Conservation (phyloP, 1,284 basidiomycete genomes). For the Boletus nobilissimus region DNA sequence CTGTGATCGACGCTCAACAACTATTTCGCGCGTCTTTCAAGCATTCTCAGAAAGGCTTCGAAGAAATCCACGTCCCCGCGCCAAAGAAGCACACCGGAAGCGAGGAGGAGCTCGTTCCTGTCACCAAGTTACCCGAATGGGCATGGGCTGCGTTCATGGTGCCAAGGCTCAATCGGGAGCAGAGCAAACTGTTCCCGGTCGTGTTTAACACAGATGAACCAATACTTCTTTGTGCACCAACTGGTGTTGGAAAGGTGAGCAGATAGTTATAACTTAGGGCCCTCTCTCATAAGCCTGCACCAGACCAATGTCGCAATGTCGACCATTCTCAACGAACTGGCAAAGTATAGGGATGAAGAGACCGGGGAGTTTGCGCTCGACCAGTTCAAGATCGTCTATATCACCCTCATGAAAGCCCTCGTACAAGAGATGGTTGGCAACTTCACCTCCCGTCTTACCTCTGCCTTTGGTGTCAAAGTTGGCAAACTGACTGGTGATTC, state of each 20-base stretch:
- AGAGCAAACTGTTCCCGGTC: conserved; percentile 91
- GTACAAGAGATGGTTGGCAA: conserved; percentile 98
- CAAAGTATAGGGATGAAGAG: conserved; percentile 84
- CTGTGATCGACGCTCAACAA: conserved; percentile 88
- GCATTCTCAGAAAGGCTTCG: conserved; percentile 94
- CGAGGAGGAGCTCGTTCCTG: conserved; percentile 80
- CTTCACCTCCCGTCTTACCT: conserved; percentile 82
- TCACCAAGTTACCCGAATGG: conserved; percentile 88
- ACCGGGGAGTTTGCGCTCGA: conserved; percentile 90
- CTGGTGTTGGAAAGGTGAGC: conserved; percentile 95
- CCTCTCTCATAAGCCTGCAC: conserved; percentile 15
- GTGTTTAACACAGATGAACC: conserved; percentile 97
- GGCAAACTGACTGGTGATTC: conserved; percentile 97
- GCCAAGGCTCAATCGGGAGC: conserved; percentile 90
- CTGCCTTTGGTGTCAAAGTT: conserved; percentile 86
- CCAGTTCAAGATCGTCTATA: conserved; percentile 97
- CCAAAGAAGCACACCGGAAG: conserved; percentile 82
- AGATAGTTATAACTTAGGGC: conserved; percentile 1
- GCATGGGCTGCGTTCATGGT: conserved; percentile 87
- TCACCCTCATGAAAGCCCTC: conserved; percentile 99
- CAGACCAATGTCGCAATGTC: conserved; percentile 99
- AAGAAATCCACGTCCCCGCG: conserved; percentile 97
- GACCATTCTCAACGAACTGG: conserved; percentile 88
- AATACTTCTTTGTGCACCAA: conserved; percentile 95
- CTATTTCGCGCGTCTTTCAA: conserved; percentile 92